A percentile compares a stretch with the other conserved stretches of the same genome.
These are phyloP conservation scores for Monosiga brevicollis DNA, from an alignment of 78 protist genomes.

Conservation along the genomic window DNA sequence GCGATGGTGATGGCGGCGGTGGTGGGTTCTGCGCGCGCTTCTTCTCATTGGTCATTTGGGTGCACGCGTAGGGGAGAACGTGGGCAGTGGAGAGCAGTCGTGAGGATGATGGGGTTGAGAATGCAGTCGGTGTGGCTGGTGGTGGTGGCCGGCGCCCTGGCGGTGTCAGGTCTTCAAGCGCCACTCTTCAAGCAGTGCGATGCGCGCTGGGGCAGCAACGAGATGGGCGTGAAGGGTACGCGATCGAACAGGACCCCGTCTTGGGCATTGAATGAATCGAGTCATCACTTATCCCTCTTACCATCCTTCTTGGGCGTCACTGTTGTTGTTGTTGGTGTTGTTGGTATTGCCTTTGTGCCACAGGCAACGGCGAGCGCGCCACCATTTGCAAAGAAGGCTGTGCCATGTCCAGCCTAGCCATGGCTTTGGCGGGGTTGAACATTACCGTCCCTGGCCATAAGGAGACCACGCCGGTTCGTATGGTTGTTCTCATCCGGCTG, in stretches of 20 bases:
- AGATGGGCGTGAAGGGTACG: not conserved
- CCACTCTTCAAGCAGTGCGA: constrained; percentile 13
- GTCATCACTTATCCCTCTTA: no score
- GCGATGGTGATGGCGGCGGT: no score
- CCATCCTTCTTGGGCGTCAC: not conserved
- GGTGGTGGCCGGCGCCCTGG: not conserved
- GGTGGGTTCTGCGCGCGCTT: no score
- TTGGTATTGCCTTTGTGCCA: not conserved
- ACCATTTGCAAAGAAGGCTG: constrained; percentile 11
- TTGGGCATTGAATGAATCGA: no score
- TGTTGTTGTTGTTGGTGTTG: not conserved
- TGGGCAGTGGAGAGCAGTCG: no score
- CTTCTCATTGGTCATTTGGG: no score
- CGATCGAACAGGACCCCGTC: no score
- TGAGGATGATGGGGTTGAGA: no score
- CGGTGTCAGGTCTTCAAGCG: not conserved
- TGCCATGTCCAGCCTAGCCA: constrained; percentile 15
- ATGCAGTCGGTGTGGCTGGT: no score
- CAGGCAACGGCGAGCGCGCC: not conserved
- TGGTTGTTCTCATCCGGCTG: not conserved
- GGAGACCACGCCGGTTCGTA: not conserved
- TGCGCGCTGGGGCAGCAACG: not conserved
- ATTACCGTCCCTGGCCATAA: not conserved
- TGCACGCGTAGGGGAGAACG: no score
- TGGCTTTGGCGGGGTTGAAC: not conserved